Evolutionary conservation across 768 basidiomycete species (phyloP).

Genomic region (Tulasnella sp.): DNA sequence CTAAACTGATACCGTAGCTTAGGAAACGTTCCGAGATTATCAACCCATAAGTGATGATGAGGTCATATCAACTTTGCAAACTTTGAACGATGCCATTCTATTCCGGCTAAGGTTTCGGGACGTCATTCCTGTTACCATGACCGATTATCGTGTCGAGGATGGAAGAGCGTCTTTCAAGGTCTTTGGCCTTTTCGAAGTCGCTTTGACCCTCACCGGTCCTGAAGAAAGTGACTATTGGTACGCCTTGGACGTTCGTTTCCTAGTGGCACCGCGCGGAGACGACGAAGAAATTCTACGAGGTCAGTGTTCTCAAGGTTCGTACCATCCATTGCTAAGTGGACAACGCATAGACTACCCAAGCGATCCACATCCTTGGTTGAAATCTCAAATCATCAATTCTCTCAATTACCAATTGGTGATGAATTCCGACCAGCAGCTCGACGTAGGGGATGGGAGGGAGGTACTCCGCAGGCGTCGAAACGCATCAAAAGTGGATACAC

Average conservation of each 20-base stretch:
- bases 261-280: slow-evolving; percentile 34
- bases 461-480: slow-evolving; percentile 33
- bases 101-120: slow-evolving; percentile 71
- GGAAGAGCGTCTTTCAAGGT: slow-evolving; percentile 73
- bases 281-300: background rate
- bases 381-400: slow-evolving; percentile 18
- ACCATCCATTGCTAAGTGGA: background rate
- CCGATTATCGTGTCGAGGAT: slow-evolving; percentile 52
- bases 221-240: slow-evolving; percentile 61
- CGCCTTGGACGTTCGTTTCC: slow-evolving; percentile 36
- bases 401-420: slow-evolving; percentile 19
- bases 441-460: background rate
- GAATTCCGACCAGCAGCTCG: slow-evolving; percentile 8
- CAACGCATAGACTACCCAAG: slow-evolving; percentile 16
- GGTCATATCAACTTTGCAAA: slow-evolving; percentile 50
- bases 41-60: slow-evolving; percentile 54
- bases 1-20: background rate
- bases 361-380: slow-evolving; percentile 15
- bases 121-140: slow-evolving; percentile 71
- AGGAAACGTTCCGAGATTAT: slow-evolving; percentile 5
- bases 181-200: slow-evolving; percentile 59
- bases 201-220: slow-evolving; percentile 62
- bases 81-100: slow-evolving; percentile 68
- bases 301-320: background rate
- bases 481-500: slow-evolving; percentile 44